phyloP scores from a whole-genome alignment of 495 filamentous ascomycete genomes.

The Penicillium maclennaniae region DNA sequence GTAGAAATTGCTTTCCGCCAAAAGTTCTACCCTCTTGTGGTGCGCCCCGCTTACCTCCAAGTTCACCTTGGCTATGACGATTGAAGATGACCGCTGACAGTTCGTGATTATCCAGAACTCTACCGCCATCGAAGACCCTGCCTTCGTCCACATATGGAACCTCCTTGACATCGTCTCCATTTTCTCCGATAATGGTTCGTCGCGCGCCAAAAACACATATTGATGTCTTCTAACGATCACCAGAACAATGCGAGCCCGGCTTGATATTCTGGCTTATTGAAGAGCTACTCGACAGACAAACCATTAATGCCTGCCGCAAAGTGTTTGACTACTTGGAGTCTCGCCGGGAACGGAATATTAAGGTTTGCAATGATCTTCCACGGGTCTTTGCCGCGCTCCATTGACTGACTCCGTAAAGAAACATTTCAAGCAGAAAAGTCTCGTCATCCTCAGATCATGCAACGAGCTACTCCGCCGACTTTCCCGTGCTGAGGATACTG shows the following conservation, averaged over 20 bases:
- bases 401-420: constrained; percentile 43
- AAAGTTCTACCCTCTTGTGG: constrained; percentile 71
- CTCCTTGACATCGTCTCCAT: constrained; percentile 85
- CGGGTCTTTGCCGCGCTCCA: not conserved
- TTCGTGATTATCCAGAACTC: constrained; percentile 45
- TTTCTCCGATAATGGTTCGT: constrained; percentile 71
- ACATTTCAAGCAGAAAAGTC: constrained; percentile 77
- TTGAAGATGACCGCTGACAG: constrained; percentile 15
- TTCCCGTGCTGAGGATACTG: constrained; percentile 90
- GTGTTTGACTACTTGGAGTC: constrained; percentile 95
- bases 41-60: constrained; percentile 36
- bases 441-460: constrained; percentile 85
- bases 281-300: constrained; percentile 93
- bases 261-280: constrained; percentile 88
- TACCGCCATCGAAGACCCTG: constrained; percentile 65
- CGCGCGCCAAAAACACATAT: not conserved
- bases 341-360: constrained; percentile 77
- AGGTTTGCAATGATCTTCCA: constrained; percentile 36
- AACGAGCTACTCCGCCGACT: constrained; percentile 91
- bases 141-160: constrained; percentile 84
- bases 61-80: not conserved
- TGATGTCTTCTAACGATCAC: constrained; percentile 22
- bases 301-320: constrained; percentile 80
- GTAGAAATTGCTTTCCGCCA: constrained; percentile 76
- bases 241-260: constrained; percentile 78